Evolutionary conservation across 345 rosid genomes (phyloP), one percentile per base, ranked within the genome.

Genomic region (Litchi chinensis): DNA sequence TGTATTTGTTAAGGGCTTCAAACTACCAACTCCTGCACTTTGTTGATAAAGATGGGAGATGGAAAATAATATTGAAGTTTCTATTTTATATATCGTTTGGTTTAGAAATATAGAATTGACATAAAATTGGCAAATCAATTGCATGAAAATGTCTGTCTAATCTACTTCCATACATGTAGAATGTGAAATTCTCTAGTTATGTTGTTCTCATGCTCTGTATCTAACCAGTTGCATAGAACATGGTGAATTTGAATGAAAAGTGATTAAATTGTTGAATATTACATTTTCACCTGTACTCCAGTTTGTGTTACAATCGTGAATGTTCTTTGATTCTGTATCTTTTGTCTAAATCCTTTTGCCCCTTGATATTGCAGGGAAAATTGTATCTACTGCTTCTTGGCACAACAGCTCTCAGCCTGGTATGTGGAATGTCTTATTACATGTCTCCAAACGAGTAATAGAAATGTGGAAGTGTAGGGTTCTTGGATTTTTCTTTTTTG

Each of bases 371-470:
- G 79, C 93, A 95, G 98, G 93, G 97, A 62, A 95, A 92, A 79
- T 76, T 93, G 72, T 95, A 95, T 83, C 90, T 91, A 18, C 90
- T 93, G 83, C 98, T 95, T 79, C 93, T 95, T 66, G 99, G 99
- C 57, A 95, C 99, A 75, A 95, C 98, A 41, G 99, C 98, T 79
- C 86, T 95, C 66, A 89, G 90, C 79, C 37, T 89, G 84, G 92
- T 87, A 89, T 44, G 87, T 77, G 22, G 46, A 6, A 73, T 8
- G 10, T 78, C 18, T 50, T 64, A 74, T 21, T 65, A n/a, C 24
- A 26, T 54, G 54, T 70, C 56, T 73, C 62, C 19, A 15, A 15
- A 43, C 22, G 24, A 40, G 41, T 22, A 10, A 43, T 46, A 68
- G 65, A 10, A 62, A 12, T 68, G 56, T 64, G 41, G 10, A 66